phyloP scores from a whole-genome alignment of 441 rosid genomes.

The Geranium incanum region DNA sequence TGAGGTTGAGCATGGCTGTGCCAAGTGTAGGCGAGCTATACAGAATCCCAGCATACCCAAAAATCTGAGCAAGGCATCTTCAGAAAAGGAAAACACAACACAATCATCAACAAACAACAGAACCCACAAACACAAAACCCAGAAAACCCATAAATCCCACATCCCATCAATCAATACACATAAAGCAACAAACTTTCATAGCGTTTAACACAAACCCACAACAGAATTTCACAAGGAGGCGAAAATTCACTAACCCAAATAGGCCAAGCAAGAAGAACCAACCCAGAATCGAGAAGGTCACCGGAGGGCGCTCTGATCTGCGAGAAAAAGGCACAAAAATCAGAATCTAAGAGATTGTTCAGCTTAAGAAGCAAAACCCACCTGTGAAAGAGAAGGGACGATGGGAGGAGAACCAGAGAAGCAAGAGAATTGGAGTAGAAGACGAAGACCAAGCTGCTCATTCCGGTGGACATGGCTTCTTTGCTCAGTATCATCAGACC shows the following conservation, averaged over 20 bases:
- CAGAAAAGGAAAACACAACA: slow-evolving; percentile 4
- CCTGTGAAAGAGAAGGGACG: slow-evolving; percentile 45
- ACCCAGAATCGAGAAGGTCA: slow-evolving; percentile 31
- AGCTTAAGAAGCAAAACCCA: slow-evolving; percentile 7
- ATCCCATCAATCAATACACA: background rate
- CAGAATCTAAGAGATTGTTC: background rate
- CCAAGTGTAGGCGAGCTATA: slow-evolving; percentile 57
- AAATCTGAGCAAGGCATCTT: slow-evolving; percentile 40
- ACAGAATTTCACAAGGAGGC: background rate
- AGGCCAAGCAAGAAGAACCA: slow-evolving; percentile 49
- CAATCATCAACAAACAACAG: slow-evolving; percentile 14
- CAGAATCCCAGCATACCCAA: slow-evolving; percentile 54
- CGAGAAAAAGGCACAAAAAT: slow-evolving; percentile 12
- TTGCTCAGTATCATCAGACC: slow-evolving; percentile 46
- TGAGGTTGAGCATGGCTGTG: slow-evolving; percentile 58
- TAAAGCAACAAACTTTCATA: slow-evolving; percentile 8
- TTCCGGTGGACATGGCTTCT: slow-evolving; percentile 49
- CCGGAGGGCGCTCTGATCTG: slow-evolving; percentile 46
- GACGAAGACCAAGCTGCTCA: slow-evolving; percentile 41
- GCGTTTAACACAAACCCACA: background rate
- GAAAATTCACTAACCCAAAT: slow-evolving; percentile 32
- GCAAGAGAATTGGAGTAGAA: slow-evolving; percentile 54
- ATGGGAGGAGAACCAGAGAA: slow-evolving; percentile 45
- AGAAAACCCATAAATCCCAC: background rate
- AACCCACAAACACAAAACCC: background rate